These are phyloP conservation scores for Lactarius tabidus DNA, from an alignment of 768 basidiomycete species.

Conservation along the genomic window DNA sequence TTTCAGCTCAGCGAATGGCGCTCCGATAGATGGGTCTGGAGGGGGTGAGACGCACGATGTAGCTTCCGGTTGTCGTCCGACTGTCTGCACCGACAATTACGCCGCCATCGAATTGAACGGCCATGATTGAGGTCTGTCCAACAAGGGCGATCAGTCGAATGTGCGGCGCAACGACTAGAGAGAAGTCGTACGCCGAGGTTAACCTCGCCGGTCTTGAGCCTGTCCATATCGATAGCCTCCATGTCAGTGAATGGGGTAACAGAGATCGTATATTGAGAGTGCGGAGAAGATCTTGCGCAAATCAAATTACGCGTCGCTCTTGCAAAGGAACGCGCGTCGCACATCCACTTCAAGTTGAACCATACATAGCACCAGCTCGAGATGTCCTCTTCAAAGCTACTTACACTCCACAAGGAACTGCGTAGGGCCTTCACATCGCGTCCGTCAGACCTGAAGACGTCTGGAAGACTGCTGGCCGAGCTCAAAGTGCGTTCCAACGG, in stretches of 20 bases:
- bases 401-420: slow-evolving; percentile 60
- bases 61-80: slow-evolving; percentile 94
- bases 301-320: slow-evolving; percentile 41
- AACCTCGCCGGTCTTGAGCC: slow-evolving; percentile 91
- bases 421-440: slow-evolving; percentile 60
- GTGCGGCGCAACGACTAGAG: background rate
- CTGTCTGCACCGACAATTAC: slow-evolving; percentile 97
- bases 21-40: too few relatives aligned
- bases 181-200: slow-evolving; percentile 80
- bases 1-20: background rate
- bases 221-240: slow-evolving; percentile 70
- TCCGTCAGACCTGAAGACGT: slow-evolving; percentile 65
- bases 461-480: slow-evolving; percentile 57
- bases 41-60: slow-evolving; percentile 61
- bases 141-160: background rate
- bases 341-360: background rate
- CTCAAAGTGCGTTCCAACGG: slow-evolving; percentile 56
- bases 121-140: slow-evolving; percentile 96
- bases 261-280: slow-evolving; percentile 25
- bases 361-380: background rate
- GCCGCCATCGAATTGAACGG: slow-evolving; percentile 92
- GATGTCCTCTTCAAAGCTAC: slow-evolving; percentile 55
- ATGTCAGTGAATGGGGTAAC: slow-evolving; percentile 32
- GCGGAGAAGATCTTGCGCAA: slow-evolving; percentile 25
- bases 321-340: slow-evolving; percentile 28